A percentile compares a stretch with the other conserved stretches of the same genome.
Conservation (phyloP, 2,329 filamentous ascomycete species). For the Aspergillus chevalieri region DNA sequence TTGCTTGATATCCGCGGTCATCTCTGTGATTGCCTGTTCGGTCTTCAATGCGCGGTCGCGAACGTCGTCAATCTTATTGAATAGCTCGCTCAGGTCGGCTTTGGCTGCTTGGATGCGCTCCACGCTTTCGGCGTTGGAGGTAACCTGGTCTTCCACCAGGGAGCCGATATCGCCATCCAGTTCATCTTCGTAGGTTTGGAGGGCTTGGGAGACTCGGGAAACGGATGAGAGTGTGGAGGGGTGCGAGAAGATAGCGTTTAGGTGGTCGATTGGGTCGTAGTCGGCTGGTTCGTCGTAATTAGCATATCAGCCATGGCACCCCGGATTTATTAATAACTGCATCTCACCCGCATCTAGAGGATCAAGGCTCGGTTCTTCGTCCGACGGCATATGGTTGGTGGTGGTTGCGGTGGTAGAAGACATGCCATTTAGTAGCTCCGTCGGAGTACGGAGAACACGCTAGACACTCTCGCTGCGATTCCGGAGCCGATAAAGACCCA, state of each 20-base stretch:
- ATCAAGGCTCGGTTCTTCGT: slow-evolving; percentile 32
- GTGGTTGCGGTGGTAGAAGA: slow-evolving; percentile 25
- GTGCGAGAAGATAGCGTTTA: slow-evolving; percentile 90
- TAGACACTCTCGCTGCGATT: slow-evolving; percentile 19
- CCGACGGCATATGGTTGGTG: slow-evolving; percentile 33
- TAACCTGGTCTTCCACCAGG: slow-evolving; percentile 69
- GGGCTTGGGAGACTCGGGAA: slow-evolving; percentile 63
- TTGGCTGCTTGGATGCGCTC: slow-evolving; percentile 88
- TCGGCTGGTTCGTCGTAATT: slow-evolving; percentile 49
- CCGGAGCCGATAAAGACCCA: not conserved
- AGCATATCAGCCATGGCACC: slow-evolving; percentile 1
- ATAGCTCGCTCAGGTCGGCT: slow-evolving; percentile 79
- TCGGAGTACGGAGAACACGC: not conserved
- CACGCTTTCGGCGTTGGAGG: slow-evolving; percentile 79
- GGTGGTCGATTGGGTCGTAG: slow-evolving; percentile 87
- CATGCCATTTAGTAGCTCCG: slow-evolving; percentile 26
- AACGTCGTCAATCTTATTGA: slow-evolving; percentile 91
- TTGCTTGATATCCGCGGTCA: slow-evolving; percentile 98
- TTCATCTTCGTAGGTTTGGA: slow-evolving; percentile 72
- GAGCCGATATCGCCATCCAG: slow-evolving; percentile 70
- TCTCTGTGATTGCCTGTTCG: slow-evolving; percentile 91
- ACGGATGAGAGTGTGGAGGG: slow-evolving; percentile 77
- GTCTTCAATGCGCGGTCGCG: slow-evolving; percentile 83
- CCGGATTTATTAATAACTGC: slow-evolving; percentile 4
- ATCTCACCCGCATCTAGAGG: slow-evolving; percentile 41